These are phyloP conservation scores for Dryas integrifolia DNA, from an alignment of 331 rosid species.

Conservation along the genomic window DNA sequence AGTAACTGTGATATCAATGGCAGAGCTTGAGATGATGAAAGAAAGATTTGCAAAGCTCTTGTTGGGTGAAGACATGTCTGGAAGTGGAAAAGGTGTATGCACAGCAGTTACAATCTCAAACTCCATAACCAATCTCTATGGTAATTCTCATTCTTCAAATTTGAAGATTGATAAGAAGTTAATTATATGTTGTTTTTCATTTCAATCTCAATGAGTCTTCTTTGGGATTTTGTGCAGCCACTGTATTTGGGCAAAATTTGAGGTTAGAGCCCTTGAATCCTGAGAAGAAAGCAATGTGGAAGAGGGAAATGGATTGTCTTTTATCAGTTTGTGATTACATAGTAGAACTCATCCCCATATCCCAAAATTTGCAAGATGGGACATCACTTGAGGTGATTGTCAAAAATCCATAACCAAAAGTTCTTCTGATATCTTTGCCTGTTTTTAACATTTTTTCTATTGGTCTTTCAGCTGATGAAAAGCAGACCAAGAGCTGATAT, in stretches of 20 bases:
- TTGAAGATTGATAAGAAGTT: not conserved
- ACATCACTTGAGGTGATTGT: slow-evolving; percentile 64
- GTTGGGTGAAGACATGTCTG: slow-evolving; percentile 91
- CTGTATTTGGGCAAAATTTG: slow-evolving; percentile 80
- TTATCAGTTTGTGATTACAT: slow-evolving; percentile 88
- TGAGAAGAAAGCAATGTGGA: slow-evolving; percentile 95
- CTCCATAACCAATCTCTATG: slow-evolving; percentile 83
- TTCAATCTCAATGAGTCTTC: slow-evolving; percentile 5
- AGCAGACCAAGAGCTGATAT: slow-evolving; percentile 82
- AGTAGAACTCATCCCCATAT: slow-evolving; percentile 70
- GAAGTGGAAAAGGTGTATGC: slow-evolving; percentile 86
- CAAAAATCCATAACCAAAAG: slow-evolving; percentile 5
- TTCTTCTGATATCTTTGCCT: not conserved
- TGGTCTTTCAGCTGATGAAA: slow-evolving; percentile 65
- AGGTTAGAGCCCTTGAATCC: slow-evolving; percentile 79
- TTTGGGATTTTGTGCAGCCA: slow-evolving; percentile 47
- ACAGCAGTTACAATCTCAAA: slow-evolving; percentile 87
- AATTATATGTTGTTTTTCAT: not conserved
- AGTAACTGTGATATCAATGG: slow-evolving; percentile 7
- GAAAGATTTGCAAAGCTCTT: slow-evolving; percentile 81
- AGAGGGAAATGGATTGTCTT: slow-evolving; percentile 91
- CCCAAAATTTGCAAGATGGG: slow-evolving; percentile 66
- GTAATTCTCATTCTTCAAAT: slow-evolving; percentile 32
- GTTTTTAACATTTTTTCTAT: slow-evolving; percentile 6
- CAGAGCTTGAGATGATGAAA: slow-evolving; percentile 76